Evolutionary conservation across 495 filamentous ascomycete species (phyloP), one percentile per base, ranked within the genome.

Genomic region (Penicillium nucicola): DNA sequence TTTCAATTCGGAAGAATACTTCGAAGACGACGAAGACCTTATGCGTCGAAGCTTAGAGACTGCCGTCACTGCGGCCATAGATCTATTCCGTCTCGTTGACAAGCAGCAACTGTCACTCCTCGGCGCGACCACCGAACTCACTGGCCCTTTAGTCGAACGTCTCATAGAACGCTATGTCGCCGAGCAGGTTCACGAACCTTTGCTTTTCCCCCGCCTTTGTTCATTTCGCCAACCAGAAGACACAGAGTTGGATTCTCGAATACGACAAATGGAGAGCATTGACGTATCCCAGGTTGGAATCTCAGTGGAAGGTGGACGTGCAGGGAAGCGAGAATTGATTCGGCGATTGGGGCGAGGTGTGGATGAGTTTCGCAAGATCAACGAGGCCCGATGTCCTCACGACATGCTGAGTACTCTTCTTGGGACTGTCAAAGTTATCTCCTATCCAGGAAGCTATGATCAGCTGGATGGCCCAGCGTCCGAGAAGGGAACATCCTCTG

Each of bases 251-350:
- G 92, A 97, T 64, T 81, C 84, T 14, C 88, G 92, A 55, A 92
- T 97, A 38, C 80, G 88, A 45, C 87, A 95, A 59, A 97, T 97
- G 89, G 83, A 88, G 57, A 86, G 86, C 62, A 85, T 99, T 45
- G 93, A 99, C 62, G 86, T 99, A 35, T 90, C 90, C 2, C 95
- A 99, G 68, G 82, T 97, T 23, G 95, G 95, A 2, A 90, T 97
- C 35, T 74, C 79, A 13, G 85, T 95, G 36, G 86, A 90, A 48
- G 84, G 82, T 18, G 89, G 88, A 1, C 76, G 75, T 32, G 72
- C 74, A 53, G 86, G 80, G 10, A 95, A 90, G 60, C 80, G 85
- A 45, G 85, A 89, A 59, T 72, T 96, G 19, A 77, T 86, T 11
- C 70, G 78, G 12, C 79, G 90, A 20, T 75, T 99, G 5, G 75